A percentile compares a stretch with the other conserved stretches of the same genome.
phyloP scores from a whole-genome alignment of 345 rosid genomes.

The Euphorbia pulcherrima region DNA sequence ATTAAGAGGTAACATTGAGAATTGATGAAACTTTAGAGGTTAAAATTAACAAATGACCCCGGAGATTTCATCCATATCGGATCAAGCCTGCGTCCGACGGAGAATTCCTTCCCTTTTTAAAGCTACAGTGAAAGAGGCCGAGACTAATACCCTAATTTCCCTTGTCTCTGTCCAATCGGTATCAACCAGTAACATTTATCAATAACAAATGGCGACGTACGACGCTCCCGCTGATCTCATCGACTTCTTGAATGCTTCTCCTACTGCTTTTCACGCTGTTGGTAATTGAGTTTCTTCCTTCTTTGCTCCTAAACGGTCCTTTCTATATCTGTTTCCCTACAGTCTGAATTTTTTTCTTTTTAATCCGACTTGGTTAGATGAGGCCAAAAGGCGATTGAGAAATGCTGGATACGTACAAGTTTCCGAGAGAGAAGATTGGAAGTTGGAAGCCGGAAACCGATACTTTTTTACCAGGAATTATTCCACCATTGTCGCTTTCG shows the following conservation, averaged over 20 bases:
- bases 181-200: neutral
- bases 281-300: slow-evolving; percentile 40
- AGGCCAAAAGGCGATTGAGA: slow-evolving; percentile 64
- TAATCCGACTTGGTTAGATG: slow-evolving; percentile 40
- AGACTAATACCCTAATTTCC: too few relatives aligned
- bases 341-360: slow-evolving; percentile 10
- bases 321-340: slow-evolving; percentile 10
- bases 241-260: slow-evolving; percentile 81
- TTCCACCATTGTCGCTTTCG: slow-evolving; percentile 91
- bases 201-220: slow-evolving; percentile 22
- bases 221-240: slow-evolving; percentile 49
- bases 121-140: too few relatives aligned
- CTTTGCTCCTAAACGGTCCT: neutral
- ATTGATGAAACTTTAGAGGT: too few relatives aligned
- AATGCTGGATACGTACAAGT: slow-evolving; percentile 70
- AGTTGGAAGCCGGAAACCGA: slow-evolving; percentile 66
- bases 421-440: slow-evolving; percentile 83
- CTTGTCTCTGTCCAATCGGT: too few relatives aligned
- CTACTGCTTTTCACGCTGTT: slow-evolving; percentile 98
- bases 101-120: too few relatives aligned
- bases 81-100: too few relatives aligned
- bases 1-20: too few relatives aligned
- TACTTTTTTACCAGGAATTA: slow-evolving; percentile 89
- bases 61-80: too few relatives aligned
- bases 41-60: too few relatives aligned